These are phyloP conservation scores for Phytophthora citricola DNA, from an alignment of 352 stramenopile genomes.

Conservation along the genomic window DNA sequence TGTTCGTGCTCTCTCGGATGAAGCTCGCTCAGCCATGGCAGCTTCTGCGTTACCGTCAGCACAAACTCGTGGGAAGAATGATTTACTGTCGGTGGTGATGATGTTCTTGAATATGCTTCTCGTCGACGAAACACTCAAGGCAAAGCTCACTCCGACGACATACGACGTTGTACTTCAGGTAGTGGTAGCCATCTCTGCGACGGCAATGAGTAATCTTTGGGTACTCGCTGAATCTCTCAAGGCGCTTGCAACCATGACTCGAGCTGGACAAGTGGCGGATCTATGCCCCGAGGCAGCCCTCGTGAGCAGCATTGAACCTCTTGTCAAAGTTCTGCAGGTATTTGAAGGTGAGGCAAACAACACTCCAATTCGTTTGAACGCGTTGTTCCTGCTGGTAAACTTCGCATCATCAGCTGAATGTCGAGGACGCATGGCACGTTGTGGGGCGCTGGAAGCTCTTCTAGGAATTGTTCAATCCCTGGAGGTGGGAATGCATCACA, in stretches of 20 bases:
- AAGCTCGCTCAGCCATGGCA: slow-evolving; percentile 31
- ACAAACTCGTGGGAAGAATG: slow-evolving; percentile 15
- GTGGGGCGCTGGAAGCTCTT: slow-evolving; percentile 52
- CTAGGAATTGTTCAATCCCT: slow-evolving; percentile 31
- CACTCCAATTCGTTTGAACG: slow-evolving; percentile 53
- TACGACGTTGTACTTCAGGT: slow-evolving; percentile 70
- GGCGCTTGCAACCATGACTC: slow-evolving; percentile 61
- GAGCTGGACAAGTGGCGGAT: slow-evolving; percentile 27
- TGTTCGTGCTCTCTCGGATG: slow-evolving; percentile 60
- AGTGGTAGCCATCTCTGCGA: slow-evolving; percentile 34
- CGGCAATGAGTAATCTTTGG: slow-evolving; percentile 26
- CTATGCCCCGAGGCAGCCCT: slow-evolving; percentile 47
- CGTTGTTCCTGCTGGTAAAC: slow-evolving; percentile 74
- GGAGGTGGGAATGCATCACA: slow-evolving; percentile 15
- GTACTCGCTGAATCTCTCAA: slow-evolving; percentile 58
- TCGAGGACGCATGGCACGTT: slow-evolving; percentile 45
- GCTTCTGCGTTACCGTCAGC: slow-evolving; percentile 14
- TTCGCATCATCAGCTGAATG: slow-evolving; percentile 60
- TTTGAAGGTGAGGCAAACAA: slow-evolving; percentile 16
- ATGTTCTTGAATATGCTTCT: slow-evolving; percentile 59
- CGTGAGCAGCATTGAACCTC: slow-evolving; percentile 47
- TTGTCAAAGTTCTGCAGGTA: slow-evolving; percentile 50
- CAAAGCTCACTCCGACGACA: slow-evolving; percentile 61
- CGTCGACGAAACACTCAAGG: slow-evolving; percentile 53
- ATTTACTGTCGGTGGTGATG: slow-evolving; percentile 50